A percentile compares a stretch with the other conserved stretches of the same genome.
Conservation (phyloP, 179 eudicot species). For the Spinacia oleracea region DNA sequence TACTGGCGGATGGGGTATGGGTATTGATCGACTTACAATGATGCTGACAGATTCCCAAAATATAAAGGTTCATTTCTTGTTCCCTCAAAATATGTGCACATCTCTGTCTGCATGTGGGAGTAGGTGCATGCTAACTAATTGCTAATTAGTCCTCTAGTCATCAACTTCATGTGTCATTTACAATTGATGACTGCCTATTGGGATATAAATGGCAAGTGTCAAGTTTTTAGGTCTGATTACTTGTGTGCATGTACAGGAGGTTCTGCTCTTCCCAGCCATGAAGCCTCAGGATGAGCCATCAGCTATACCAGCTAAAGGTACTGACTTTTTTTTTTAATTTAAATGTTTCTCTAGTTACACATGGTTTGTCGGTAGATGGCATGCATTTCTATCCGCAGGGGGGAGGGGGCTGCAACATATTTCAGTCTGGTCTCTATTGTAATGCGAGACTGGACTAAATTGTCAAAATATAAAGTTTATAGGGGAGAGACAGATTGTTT, state of each 20-base stretch:
- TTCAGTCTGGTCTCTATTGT: background rate
- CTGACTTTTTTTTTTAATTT: background rate
- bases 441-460: background rate
- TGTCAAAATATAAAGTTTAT: background rate
- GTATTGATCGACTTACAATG: conserved; percentile 87
- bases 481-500: background rate
- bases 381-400: background rate
- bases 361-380: background rate
- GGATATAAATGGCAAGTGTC: background rate
- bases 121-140: background rate
- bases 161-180: background rate
- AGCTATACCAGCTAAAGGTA: conserved; percentile 53
- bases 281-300: conserved; percentile 87
- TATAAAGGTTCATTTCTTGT: conserved; percentile 62
- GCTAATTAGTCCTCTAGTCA: background rate
- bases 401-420: background rate
- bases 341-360: background rate
- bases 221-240: background rate
- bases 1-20: conserved; percentile 95
- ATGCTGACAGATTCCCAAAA: conserved; percentile 88
- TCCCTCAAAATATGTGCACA: background rate
- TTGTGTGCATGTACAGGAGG: conserved; percentile 58
- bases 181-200: background rate
- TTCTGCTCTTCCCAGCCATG: conserved; percentile 92
- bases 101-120: background rate